A percentile compares a stretch with the other conserved stretches of the same genome.
Evolutionary conservation across 192 early-diverging fungal species (phyloP).

Genomic region (Coemansia umbellata): DNA sequence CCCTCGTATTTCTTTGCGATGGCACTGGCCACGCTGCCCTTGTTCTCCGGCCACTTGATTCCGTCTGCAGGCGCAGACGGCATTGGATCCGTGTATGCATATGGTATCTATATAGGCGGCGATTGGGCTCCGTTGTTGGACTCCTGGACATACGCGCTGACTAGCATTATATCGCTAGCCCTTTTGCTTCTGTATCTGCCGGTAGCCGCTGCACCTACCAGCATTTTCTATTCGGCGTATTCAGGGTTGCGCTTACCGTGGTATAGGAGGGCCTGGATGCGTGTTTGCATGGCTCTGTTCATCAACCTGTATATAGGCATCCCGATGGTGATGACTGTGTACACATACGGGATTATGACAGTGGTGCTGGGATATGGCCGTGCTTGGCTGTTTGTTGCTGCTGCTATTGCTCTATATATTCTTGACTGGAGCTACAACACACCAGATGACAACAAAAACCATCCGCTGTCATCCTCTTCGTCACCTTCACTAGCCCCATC

Average conservation of each 20-base stretch:
- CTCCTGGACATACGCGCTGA: slow-evolving; percentile 45
- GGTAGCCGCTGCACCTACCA: slow-evolving; percentile 27
- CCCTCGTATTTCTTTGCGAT: slow-evolving; percentile 52
- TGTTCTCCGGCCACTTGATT: slow-evolving; percentile 70
- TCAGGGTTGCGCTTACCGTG: slow-evolving; percentile 7
- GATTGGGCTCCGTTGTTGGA: slow-evolving; percentile 47
- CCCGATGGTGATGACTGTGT: slow-evolving; percentile 26
- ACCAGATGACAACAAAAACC: too few relatives aligned
- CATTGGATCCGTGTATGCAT: slow-evolving; percentile 54
- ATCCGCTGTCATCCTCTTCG: too few relatives aligned
- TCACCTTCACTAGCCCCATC: too few relatives aligned
- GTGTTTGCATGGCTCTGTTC: slow-evolving; percentile 15
- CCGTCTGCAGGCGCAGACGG: slow-evolving; percentile 47
- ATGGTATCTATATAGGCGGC: slow-evolving; percentile 51
- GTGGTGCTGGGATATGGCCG: slow-evolving; percentile 29
- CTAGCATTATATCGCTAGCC: slow-evolving; percentile 23
- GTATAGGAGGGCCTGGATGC: slow-evolving; percentile 18
- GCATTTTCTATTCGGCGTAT: slow-evolving; percentile 23
- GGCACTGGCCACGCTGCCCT: slow-evolving; percentile 54
- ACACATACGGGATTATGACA: slow-evolving; percentile 36
- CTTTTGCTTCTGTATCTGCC: slow-evolving; percentile 45
- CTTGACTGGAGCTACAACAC: slow-evolving; percentile 37
- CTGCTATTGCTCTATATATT: slow-evolving; percentile 25
- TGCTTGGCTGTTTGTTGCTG: slow-evolving; percentile 35
- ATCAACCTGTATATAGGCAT: slow-evolving; percentile 23